phyloP scores from a whole-genome alignment of 805 yeast genomes.

The Grigorovia humatica region DNA sequence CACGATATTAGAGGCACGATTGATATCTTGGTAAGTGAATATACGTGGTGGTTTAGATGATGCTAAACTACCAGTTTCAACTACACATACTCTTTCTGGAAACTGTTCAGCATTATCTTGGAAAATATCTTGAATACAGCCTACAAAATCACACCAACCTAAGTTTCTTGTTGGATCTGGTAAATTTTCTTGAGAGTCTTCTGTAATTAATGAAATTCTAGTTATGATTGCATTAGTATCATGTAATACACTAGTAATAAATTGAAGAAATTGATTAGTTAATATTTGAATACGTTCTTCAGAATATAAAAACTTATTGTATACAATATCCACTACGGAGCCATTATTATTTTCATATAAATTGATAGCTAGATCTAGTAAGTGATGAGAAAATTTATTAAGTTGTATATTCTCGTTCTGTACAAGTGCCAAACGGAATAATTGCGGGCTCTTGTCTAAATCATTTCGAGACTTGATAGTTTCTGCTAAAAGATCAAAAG shows the following conservation, averaged over 20 bases:
- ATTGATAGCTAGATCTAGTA: constrained; percentile 37
- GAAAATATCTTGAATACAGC: constrained; percentile 95
- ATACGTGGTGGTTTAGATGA: constrained; percentile 45
- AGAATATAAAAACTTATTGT: constrained; percentile 68
- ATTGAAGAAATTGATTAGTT: constrained; percentile 61
- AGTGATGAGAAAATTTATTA: constrained; percentile 26
- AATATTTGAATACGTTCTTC: constrained; percentile 57
- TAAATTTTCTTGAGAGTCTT: constrained; percentile 45
- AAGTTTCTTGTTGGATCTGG: constrained; percentile 85
- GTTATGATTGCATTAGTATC: constrained; percentile 41
- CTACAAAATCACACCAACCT: constrained; percentile 86
- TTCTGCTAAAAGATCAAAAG: constrained; percentile 47
- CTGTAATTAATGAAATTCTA: constrained; percentile 56
- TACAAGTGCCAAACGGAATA: constrained; percentile 42
- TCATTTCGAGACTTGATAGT: constrained; percentile 40
- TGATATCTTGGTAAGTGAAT: constrained; percentile 79
- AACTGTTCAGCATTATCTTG: constrained; percentile 71
- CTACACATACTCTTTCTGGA: constrained; percentile 85
- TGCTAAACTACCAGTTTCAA: constrained; percentile 67
- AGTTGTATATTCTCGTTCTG: constrained; percentile 32
- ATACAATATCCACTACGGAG: constrained; percentile 28
- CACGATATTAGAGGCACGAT: constrained; percentile 85
- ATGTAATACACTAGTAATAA: constrained; percentile 31
- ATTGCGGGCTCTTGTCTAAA: constrained; percentile 48
- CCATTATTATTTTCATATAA: constrained; percentile 9